Evolutionary conservation across 306 rosid genomes (phyloP), one percentile per base, ranked within the genome.

Genomic region (Acacia crassicarpa): DNA sequence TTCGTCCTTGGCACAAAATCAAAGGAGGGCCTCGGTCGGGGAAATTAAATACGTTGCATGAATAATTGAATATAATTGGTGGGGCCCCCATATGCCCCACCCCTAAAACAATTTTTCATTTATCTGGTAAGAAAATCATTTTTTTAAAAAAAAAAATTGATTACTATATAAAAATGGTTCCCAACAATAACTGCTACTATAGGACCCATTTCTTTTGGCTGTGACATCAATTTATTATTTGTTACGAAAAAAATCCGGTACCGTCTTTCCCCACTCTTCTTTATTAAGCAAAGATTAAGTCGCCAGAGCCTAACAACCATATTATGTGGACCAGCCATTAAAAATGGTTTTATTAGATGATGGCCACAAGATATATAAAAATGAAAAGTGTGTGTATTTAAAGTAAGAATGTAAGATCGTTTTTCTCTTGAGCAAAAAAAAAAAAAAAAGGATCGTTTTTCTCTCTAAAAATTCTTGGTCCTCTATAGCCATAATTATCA

Each of bases 21-120:
- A 77, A 41, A 81, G 86, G 4, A 89, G 82, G 22, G 46, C 83
- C 45, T 46, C 22, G 46, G 41, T 65, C 48, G 58, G 72, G 0
- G 25, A 78, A 78, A 75, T 77, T 86, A 76, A 71, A 75, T 81
- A 76, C 84, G 72, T 56, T 87, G 85, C 92, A 84, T 87, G 91
- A 35, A n/a, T n/a, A n/a, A n/a, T n/a, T n/a, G n/a, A n/a, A 84
- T 20, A 45, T 59, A 72, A 38, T 51, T 33, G 1, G 51, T 87
- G 85, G 88, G 83, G 85, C 58, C 3, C 3, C 7, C 12, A 3
- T 46, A 13, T 1, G 27, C 25, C 74, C 61, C 49, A 41, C 46
- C 38, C 75, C 44, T 72, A 15, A 9, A 51, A 27, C 12, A 11
- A 16, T 46, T 30, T 32, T 30, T 38, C 6, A 38, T 38, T 38